phyloP scores from a whole-genome alignment of 2,329 filamentous ascomycete species.

The Pseudofabraea citricarpa region DNA sequence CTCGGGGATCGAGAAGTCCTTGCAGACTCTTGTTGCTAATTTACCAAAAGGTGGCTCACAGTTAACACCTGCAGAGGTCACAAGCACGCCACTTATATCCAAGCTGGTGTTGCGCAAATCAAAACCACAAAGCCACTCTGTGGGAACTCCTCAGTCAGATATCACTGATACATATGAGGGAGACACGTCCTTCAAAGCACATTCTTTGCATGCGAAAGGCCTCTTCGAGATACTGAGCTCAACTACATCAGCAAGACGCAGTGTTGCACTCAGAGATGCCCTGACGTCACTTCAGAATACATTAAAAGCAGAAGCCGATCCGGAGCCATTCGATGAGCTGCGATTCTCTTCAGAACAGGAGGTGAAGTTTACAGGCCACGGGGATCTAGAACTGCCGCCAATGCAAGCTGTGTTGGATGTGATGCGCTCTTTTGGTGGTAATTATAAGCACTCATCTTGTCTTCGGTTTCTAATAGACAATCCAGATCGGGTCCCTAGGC shows the following conservation, averaged over 20 bases:
- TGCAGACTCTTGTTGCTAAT: conserved; percentile 6
- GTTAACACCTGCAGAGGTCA: background rate
- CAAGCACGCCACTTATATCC: background rate
- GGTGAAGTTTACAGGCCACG: background rate
- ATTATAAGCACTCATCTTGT: no score
- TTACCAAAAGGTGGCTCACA: no score
- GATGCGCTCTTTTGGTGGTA: conserved; percentile 8
- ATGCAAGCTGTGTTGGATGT: conserved; percentile 10
- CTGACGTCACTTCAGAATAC: background rate
- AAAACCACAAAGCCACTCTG: background rate
- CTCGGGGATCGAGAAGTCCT: conserved; percentile 9
- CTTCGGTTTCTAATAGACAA: no score
- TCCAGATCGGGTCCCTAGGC: background rate
- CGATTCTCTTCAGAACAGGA: background rate
- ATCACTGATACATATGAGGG: conserved; percentile 7
- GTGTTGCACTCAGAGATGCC: background rate
- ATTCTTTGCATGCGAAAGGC: conserved; percentile 11
- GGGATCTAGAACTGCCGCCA: conserved; percentile 10
- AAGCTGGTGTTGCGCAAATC: no score
- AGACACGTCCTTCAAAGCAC: conserved; percentile 9
- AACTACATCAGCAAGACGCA: conserved; percentile 1
- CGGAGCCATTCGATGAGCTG: background rate
- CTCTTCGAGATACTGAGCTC: conserved; percentile 10
- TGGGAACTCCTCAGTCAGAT: background rate
- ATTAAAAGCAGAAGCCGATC: background rate